Conservation (phyloP, 352 stramenopile species). For the Phytophthora quininea region DNA sequence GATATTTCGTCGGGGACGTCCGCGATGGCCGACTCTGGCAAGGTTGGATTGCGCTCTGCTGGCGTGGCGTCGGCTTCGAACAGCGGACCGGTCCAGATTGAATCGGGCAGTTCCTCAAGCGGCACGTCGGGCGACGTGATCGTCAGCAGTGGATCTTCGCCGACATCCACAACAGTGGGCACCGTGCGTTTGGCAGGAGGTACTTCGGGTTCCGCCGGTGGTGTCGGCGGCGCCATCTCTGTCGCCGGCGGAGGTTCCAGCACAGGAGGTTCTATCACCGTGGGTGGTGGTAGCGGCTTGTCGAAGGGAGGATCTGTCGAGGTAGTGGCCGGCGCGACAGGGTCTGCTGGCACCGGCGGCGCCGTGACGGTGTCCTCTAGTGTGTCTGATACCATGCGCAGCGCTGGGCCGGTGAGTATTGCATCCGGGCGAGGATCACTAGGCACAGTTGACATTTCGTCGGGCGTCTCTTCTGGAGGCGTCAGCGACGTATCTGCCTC, state of each 20-base stretch:
- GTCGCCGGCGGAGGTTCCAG: conserved; percentile 21
- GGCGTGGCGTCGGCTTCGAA: conserved; percentile 18
- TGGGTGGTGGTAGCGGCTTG: conserved; percentile 23
- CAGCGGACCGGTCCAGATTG: conserved; percentile 25
- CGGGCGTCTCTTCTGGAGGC: conserved; percentile 8
- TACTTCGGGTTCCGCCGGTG: conserved; percentile 13
- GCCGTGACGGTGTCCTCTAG: conserved; percentile 13
- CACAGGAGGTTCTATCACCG: conserved; percentile 19
- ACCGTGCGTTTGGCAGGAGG: conserved; percentile 14
- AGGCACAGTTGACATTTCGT: conserved; percentile 23
- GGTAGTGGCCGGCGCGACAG: conserved; percentile 9
- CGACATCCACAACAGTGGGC: conserved; percentile 16
- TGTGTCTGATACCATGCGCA: conserved; percentile 24
- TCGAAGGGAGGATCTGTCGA: conserved; percentile 40
- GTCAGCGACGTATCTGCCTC: conserved; percentile 19
- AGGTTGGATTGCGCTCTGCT: conserved; percentile 21
- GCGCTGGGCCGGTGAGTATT: conserved; percentile 23
- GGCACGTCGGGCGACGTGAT: conserved; percentile 19
- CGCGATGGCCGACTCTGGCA: conserved; percentile 16
- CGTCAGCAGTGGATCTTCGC: conserved; percentile 20
- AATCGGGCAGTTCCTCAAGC: conserved; percentile 17
- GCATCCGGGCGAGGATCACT: conserved; percentile 21
- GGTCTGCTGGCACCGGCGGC: conserved; percentile 7
- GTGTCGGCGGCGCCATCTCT: conserved; percentile 17
- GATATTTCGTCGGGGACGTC: conserved; percentile 30